Evolutionary conservation across 1,139 yeast genomes (phyloP).

Genomic region (Barnettozyma hawaiiensis): DNA sequence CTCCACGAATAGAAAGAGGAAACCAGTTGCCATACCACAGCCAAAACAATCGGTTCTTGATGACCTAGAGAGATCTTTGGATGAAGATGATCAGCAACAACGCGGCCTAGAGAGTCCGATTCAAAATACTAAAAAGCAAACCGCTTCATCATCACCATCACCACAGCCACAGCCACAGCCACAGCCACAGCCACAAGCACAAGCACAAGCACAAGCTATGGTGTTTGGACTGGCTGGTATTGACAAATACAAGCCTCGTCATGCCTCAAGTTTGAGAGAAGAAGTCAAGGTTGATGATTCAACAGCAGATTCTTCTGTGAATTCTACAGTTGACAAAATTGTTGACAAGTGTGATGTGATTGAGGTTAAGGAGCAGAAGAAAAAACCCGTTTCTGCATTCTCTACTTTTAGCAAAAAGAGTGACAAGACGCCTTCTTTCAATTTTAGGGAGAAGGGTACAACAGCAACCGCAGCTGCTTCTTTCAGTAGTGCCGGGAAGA

Average conservation of each 20-base stretch:
- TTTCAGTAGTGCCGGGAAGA: not conserved
- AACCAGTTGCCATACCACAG: slow-evolving; percentile 4
- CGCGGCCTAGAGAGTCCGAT: slow-evolving; percentile 5
- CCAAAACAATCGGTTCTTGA: slow-evolving; percentile 17
- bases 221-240: slow-evolving; percentile 2
- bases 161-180: slow-evolving; percentile 3
- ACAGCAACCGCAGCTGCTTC: no score
- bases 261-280: slow-evolving; percentile 1
- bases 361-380: not conserved
- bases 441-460: not conserved
- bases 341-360: not conserved
- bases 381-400: not conserved
- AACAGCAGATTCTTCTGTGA: not conserved
- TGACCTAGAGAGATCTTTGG: slow-evolving; percentile 19
- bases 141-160: slow-evolving; percentile 1
- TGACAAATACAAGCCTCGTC: slow-evolving; percentile 1
- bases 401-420: not conserved
- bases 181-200: slow-evolving; percentile 1
- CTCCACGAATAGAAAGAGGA: slow-evolving; percentile 28
- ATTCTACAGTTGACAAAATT: not conserved
- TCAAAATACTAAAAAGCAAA: not conserved
- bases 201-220: slow-evolving; percentile 2
- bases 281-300: slow-evolving; percentile 1
- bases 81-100: slow-evolving; percentile 10
- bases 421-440: not conserved